Conservation (phyloP, 2,329 filamentous ascomycete genomes). For the Xylaria polymorpha region DNA sequence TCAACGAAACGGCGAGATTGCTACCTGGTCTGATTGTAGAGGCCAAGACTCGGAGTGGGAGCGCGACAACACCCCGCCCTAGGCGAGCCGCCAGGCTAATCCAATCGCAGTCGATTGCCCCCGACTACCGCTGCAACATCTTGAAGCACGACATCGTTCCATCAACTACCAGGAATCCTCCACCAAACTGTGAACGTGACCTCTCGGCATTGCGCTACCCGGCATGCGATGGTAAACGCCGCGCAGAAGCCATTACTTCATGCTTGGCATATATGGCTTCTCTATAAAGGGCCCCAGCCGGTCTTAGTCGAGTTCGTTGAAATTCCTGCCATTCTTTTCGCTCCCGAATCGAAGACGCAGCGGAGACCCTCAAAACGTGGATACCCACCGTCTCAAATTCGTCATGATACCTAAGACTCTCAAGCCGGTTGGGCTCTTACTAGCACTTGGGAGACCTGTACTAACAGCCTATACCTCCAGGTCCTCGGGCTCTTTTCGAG, state of each 20-base stretch:
- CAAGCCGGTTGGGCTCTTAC: constrained; percentile 30
- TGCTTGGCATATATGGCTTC: constrained; percentile 27
- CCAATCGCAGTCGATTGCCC: constrained; percentile 24
- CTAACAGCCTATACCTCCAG: constrained; percentile 40
- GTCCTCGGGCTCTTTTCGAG: constrained; percentile 34
- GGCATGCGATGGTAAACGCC: constrained; percentile 34
- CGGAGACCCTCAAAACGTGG: background rate
- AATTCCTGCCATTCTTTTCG: constrained; percentile 5
- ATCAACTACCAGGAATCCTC: constrained; percentile 13
- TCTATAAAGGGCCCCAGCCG: constrained; percentile 39
- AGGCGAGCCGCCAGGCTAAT: background rate
- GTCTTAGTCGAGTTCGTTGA: constrained; percentile 24
- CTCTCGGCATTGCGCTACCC: constrained; percentile 13
- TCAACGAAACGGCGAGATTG: background rate
- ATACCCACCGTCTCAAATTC: background rate
- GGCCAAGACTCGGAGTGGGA: constrained; percentile 18
- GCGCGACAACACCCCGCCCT: constrained; percentile 24
- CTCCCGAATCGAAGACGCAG: background rate
- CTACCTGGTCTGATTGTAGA: background rate
- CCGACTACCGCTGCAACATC: constrained; percentile 28
- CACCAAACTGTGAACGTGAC: constrained; percentile 13
- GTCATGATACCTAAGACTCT: constrained; percentile 35
- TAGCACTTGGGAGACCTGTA: constrained; percentile 35
- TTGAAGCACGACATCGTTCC: constrained; percentile 32
- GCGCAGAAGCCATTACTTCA: constrained; percentile 28